These are phyloP conservation scores for Russula brevipes DNA, from an alignment of 768 basidiomycete genomes.

Conservation along the genomic window DNA sequence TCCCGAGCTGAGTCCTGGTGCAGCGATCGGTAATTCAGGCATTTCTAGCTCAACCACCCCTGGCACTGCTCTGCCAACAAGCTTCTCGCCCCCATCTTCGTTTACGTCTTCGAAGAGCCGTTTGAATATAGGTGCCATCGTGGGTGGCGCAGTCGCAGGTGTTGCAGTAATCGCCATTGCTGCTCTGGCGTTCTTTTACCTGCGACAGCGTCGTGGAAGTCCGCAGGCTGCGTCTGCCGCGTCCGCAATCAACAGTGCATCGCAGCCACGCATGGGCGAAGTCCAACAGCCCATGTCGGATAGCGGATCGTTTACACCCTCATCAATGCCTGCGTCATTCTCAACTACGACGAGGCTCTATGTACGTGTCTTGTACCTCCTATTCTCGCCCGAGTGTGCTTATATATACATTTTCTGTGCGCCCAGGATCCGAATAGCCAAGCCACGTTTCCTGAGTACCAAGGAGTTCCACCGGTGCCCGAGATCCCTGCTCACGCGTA, in stretches of 20 bases:
- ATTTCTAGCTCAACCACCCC: not conserved
- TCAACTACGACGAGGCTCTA: not conserved
- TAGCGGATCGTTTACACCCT: no score
- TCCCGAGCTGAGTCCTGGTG: conserved; percentile 1
- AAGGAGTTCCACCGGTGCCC: not conserved
- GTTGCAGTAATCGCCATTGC: not conserved
- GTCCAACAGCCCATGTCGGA: no score
- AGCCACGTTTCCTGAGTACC: conserved; percentile 9
- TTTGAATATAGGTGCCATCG: not conserved
- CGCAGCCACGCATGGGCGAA: no score
- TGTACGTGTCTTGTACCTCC: not conserved
- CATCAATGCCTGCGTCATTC: not conserved
- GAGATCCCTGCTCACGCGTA: no score
- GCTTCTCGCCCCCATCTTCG: not conserved
- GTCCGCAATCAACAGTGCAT: not conserved
- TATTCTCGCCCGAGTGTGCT: no score
- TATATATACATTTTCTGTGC: no score
- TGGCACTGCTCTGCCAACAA: not conserved
- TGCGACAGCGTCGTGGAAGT: not conserved
- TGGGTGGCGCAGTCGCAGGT: not conserved
- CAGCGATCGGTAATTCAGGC: not conserved
- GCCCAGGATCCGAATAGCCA: conserved; percentile 13
- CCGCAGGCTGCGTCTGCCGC: not conserved
- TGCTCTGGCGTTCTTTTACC: not conserved
- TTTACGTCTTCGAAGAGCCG: not conserved